Percentiles rank a stretch among this genome's conserved stretches.
phyloP scores from a whole-genome alignment of 2,329 filamentous ascomycete species.

The Karstenula rhodostoma region DNA sequence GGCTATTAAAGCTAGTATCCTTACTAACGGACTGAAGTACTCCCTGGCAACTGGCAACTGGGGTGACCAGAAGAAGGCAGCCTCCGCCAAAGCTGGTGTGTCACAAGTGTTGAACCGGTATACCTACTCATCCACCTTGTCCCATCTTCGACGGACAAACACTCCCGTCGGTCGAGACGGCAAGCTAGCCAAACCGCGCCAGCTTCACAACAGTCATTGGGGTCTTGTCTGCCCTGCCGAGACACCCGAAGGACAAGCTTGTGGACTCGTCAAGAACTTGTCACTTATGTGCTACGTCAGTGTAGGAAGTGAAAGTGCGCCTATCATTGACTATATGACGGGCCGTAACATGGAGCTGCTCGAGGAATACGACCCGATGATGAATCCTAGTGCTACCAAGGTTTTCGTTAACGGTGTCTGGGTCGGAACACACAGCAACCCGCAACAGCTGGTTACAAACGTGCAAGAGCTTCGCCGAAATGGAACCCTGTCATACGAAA shows the following conservation, averaged over 20 bases:
- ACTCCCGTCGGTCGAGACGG: slow-evolving; percentile 97
- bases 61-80: slow-evolving; percentile 99
- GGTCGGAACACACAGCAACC: slow-evolving; percentile 94
- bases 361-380: slow-evolving; percentile 77
- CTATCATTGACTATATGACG: slow-evolving; percentile 94
- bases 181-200: slow-evolving; percentile 96
- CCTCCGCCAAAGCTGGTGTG: slow-evolving; percentile 92
- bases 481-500: slow-evolving; percentile 86
- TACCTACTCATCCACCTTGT: slow-evolving; percentile 94
- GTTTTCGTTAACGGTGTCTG: slow-evolving; percentile 98
- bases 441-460: slow-evolving; percentile 81
- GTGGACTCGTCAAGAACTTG: slow-evolving; percentile 96
- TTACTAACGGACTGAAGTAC: slow-evolving; percentile 95
- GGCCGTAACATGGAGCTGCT: slow-evolving; percentile 94
- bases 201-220: slow-evolving; percentile 99
- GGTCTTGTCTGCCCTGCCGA: slow-evolving; percentile 96
- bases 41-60: slow-evolving; percentile 97
- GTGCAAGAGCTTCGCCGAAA: slow-evolving; percentile 81
- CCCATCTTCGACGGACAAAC: slow-evolving; percentile 95
- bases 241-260: slow-evolving; percentile 97
- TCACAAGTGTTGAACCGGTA: slow-evolving; percentile 98
- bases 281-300: slow-evolving; percentile 99
- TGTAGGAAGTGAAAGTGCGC: slow-evolving; percentile 88
- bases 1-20: slow-evolving; percentile 87
- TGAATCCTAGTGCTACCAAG: slow-evolving; percentile 91